Percentiles rank a stretch among this genome's conserved stretches.
phyloP scores from a whole-genome alignment of 2,329 filamentous ascomycete genomes.

The Fusarium verticillioides region DNA sequence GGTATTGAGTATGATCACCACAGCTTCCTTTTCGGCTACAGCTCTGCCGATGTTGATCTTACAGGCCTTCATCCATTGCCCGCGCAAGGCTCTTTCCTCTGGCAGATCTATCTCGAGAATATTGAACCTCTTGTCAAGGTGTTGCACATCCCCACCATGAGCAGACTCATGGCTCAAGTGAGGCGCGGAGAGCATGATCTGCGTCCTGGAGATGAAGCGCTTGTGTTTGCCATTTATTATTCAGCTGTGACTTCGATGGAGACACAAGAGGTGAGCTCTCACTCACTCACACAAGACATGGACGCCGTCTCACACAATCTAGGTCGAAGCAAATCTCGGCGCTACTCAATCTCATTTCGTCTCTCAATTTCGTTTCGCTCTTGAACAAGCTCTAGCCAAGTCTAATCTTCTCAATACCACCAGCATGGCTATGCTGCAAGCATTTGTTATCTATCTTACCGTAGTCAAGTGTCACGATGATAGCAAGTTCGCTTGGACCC shows the following conservation, averaged over 20 bases:
- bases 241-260: conserved; percentile 28
- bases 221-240: conserved; percentile 37
- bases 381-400: conserved; percentile 36
- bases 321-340: conserved; percentile 33
- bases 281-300: not conserved
- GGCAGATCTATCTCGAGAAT: conserved; percentile 38
- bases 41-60: conserved; percentile 25
- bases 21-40: conserved; percentile 36
- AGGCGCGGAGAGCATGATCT: conserved; percentile 29
- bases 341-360: conserved; percentile 28
- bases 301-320: not conserved
- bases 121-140: conserved; percentile 35
- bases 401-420: conserved; percentile 36
- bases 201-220: conserved; percentile 28
- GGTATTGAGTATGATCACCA: conserved; percentile 19
- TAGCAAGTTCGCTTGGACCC: conserved; percentile 33
- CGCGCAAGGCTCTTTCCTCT: conserved; percentile 22
- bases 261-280: conserved; percentile 15
- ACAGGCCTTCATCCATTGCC: conserved; percentile 31
- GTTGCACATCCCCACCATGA: conserved; percentile 35
- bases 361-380: conserved; percentile 35
- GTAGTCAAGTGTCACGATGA: conserved; percentile 37
- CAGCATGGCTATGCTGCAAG: conserved; percentile 32
- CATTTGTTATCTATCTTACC: conserved; percentile 33
- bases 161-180: conserved; percentile 28